Evolutionary conservation across 768 basidiomycete genomes (phyloP), one percentile per base, ranked within the genome.

Genomic region (Boletellus emodensis): DNA sequence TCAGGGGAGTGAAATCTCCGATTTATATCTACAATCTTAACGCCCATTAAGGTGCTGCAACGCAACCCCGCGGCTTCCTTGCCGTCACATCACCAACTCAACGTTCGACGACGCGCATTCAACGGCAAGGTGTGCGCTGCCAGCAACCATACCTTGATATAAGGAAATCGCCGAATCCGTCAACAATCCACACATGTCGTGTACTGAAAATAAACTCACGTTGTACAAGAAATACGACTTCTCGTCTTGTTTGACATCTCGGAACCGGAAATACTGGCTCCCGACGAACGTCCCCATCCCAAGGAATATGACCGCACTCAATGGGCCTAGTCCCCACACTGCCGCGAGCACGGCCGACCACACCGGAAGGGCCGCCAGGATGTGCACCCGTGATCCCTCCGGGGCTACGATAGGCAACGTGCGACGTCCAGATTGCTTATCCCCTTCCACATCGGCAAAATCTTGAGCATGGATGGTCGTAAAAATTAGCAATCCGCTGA

Each of bases 401-500:
- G 55, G 59, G 0, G 54, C 47, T 15, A 59, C 46, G 26, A 71
- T 62, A 4, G 71, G 68, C 11, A 70, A 49, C 0, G 69, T 71
- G 11, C 51, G 57, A 30, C 70, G 61, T 9, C 71, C 69, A 13
- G 59, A 52, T 22, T 36, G 52, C 20, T 47, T 50, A 44, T 71
- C 71, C 4, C 71, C 71, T 10, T 59, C 55, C 17, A 58, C 59
- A 26, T 72, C 71, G 2, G 58, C 53, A 47, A 71, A 72, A 38
- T 71, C 71, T 49, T 70, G 66, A 1, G 67, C 65, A 32, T 74
- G 71, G 11, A 72, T 69, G 3, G 73, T 75, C 8, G 68, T 69
- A 37, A 65, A 44, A 8, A 72, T 61, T 13, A 71, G 63, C 10
- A 61, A 44, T 0, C 61, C 52, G 40, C 70, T 73, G 9, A 62